Evolutionary conservation across 257 asterid species (phyloP), one percentile per base, ranked within the genome.

Genomic region (Thymus mandschuricus): DNA sequence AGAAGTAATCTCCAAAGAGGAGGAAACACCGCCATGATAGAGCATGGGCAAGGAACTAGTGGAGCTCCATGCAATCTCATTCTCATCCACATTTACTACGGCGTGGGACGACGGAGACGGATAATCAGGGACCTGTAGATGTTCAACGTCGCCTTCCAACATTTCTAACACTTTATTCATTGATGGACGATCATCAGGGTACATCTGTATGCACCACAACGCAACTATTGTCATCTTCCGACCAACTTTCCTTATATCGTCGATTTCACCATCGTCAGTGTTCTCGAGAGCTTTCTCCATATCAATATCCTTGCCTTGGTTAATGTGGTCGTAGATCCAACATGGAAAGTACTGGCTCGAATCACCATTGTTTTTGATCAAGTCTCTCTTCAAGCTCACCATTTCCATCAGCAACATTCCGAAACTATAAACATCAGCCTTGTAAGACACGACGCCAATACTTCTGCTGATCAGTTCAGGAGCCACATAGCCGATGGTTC

Each of bases 401-500:
- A 62, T 41, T 15, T 62, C 54, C n/a, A 62, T 41, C 34, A 62
- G 6, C 34, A 62, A 12, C 68, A 62, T 62, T 21, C 68, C 54
- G 2, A 62, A 62, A 43, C 68, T 62, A 62, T 62, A 62, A 1
- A 62, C 68, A 21, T 62, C 68, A 0, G 68, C 68, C 8, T 62
- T 41, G 68, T 8, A 21, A 2, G 68, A 62, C 5, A 62, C 54
- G 1, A 3, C 10, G 0, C 68, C 68, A 9, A 62, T 62, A 29
- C 76, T 56, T 50, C 74, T 75, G 40, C 66, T 70, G 21, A 78
- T 49, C 5, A 78, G 41, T 21, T 78, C 79, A 0, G 79, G 74
- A 69, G 82, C 82, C n/a, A 74, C 79, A 60, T 74, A 74, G 2
- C 77, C 80, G 9, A 79, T 79, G 28, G 77, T 79, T 33, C 83